Evolutionary conservation across 73 alveolate genomes (phyloP).

Genomic region (Paraurostyla sp.): DNA sequence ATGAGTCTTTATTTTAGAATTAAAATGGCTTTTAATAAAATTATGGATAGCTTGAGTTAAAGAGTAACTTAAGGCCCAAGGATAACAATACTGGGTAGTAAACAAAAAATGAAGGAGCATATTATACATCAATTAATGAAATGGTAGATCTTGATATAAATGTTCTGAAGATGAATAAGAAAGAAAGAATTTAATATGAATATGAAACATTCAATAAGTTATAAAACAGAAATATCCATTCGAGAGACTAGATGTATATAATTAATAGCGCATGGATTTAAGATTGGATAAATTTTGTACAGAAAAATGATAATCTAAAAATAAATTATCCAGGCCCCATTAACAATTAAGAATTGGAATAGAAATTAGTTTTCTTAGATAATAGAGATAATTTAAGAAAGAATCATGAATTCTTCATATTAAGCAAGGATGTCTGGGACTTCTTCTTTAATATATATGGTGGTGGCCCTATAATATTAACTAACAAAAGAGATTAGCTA

Average conservation of each 20-base stretch:
- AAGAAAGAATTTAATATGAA: background rate
- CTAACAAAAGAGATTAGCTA: background rate
- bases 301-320: background rate
- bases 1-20: background rate
- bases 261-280: conserved; percentile 5
- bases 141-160: background rate
- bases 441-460: conserved; percentile 54
- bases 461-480: conserved; percentile 38
- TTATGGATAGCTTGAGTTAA: background rate
- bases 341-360: background rate
- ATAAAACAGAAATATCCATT: background rate
- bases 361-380: conserved; percentile 1
- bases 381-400: background rate
- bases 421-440: conserved; percentile 46
- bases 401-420: conserved; percentile 21
- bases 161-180: background rate
- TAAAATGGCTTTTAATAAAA: background rate
- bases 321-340: background rate
- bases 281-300: conserved; percentile 3
- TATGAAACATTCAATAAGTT: background rate
- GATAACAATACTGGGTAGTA: background rate
- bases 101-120: background rate
- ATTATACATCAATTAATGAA: background rate
- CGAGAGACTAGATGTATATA: background rate
- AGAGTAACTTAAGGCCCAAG: background rate